phyloP scores from a whole-genome alignment of 2,329 filamentous ascomycete species.

The Colletotrichum orchidophilum region DNA sequence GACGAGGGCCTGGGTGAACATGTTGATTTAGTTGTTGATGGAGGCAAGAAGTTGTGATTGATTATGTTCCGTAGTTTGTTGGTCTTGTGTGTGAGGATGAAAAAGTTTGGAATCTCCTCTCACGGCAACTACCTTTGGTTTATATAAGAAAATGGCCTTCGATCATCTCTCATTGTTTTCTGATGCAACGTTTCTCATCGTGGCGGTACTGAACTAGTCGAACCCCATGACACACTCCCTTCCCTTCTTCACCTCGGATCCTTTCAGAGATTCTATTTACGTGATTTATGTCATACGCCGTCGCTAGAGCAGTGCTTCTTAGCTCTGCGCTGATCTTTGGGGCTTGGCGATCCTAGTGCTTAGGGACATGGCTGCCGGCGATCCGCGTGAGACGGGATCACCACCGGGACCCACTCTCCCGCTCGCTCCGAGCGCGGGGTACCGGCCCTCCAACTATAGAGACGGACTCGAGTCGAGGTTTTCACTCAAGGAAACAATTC shows the following conservation, averaged over 20 bases:
- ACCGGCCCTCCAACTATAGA: neutral
- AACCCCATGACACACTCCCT: neutral
- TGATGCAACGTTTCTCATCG: neutral
- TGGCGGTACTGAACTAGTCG: neutral
- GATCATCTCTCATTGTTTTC: neutral
- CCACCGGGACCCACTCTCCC: neutral
- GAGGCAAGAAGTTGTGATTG: neutral
- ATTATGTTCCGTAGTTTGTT: neutral
- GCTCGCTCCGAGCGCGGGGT: constrained; percentile 11
- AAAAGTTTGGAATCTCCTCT: neutral
- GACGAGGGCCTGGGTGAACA: neutral
- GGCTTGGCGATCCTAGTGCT: constrained; percentile 13
- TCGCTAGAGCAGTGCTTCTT: neutral
- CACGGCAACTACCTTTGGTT: neutral
- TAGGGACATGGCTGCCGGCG: neutral
- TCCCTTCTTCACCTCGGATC: neutral
- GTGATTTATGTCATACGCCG: neutral
- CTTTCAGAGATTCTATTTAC: neutral
- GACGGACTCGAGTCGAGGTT: neutral
- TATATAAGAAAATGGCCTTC: neutral
- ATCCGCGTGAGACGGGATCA: neutral
- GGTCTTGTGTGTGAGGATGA: neutral
- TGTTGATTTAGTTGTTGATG: neutral
- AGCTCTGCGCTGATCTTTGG: neutral
- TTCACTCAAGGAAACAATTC: neutral